These are phyloP conservation scores for Rhodosporidiobolus odoratus DNA, from an alignment of 768 basidiomycete genomes.

Conservation along the genomic window DNA sequence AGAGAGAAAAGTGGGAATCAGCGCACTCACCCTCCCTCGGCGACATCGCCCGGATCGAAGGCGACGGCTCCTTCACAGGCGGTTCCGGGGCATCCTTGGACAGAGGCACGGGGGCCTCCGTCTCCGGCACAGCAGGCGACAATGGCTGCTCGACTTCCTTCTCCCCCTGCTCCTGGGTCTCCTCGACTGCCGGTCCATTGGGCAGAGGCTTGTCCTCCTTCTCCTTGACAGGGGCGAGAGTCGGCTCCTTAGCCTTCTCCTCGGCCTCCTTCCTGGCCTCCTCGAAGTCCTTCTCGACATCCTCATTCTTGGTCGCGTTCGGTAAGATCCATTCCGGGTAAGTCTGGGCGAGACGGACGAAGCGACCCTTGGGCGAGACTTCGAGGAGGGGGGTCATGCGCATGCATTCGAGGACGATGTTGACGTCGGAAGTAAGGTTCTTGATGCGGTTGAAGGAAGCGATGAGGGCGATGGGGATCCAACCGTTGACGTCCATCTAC, in stretches of 20 bases:
- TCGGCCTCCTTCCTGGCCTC: slow-evolving; percentile 10
- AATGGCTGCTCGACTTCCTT: slow-evolving; percentile 43
- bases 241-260: background rate
- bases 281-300: slow-evolving; percentile 28
- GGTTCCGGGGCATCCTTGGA: background rate
- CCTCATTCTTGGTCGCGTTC: slow-evolving; percentile 51
- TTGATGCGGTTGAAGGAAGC: slow-evolving; percentile 82
- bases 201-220: too few species aligned
- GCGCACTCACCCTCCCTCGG: slow-evolving; percentile 9
- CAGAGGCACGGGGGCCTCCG: slow-evolving; percentile 1
- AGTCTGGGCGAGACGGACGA: slow-evolving; percentile 55
- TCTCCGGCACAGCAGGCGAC: background rate
- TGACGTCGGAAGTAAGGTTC: slow-evolving; percentile 55
- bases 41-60: background rate
- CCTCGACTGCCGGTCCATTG: too few species aligned
- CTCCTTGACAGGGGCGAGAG: too few species aligned
- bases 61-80: background rate
- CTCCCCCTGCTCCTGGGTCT: slow-evolving; percentile 45
- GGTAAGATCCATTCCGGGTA: slow-evolving; percentile 65
- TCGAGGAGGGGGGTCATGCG: slow-evolving; percentile 63
- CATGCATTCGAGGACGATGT: slow-evolving; percentile 67
- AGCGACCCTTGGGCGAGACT: slow-evolving; percentile 48
- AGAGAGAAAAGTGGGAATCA: background rate
- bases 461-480: slow-evolving; percentile 73
- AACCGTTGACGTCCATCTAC: slow-evolving; percentile 85